Percentiles rank a stretch among this genome's conserved stretches.
These are phyloP conservation scores for Knoxdaviesia capensis DNA, from an alignment of 2,329 filamentous ascomycete species.

Conservation along the genomic window DNA sequence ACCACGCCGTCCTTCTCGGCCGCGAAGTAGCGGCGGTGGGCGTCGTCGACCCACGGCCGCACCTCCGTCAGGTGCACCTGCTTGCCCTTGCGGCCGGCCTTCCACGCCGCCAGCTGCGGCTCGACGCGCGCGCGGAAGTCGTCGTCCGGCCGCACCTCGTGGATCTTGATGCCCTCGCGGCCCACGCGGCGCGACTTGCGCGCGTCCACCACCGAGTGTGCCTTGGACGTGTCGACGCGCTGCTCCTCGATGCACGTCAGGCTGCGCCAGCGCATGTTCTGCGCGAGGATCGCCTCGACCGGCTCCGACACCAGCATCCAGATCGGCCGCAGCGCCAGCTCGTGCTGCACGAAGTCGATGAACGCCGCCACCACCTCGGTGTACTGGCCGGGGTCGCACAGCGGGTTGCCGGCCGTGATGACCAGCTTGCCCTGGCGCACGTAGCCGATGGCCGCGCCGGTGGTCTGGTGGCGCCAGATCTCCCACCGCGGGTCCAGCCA, in stretches of 20 bases:
- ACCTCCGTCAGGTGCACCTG: conserved; percentile 87
- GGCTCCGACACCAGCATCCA: conserved; percentile 77
- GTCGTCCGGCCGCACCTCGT: conserved; percentile 47
- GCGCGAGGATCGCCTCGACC: conserved; percentile 60
- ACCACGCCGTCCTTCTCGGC: conserved; percentile 57
- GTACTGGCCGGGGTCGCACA: conserved; percentile 66
- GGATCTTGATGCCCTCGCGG: conserved; percentile 65
- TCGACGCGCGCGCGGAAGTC: conserved; percentile 53
- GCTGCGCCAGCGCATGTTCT: conserved; percentile 69
- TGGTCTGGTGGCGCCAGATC: conserved; percentile 63
- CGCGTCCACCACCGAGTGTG: conserved; percentile 37
- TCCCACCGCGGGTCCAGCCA: conserved; percentile 82
- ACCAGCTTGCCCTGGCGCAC: conserved; percentile 58
- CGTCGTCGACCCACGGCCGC: conserved; percentile 66
- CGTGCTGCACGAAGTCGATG: conserved; percentile 52
- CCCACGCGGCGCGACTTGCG: conserved; percentile 67
- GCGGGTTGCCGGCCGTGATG: conserved; percentile 71
- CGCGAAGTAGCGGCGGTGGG: conserved; percentile 72
- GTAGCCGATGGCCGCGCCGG: conserved; percentile 71
- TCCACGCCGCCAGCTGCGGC: conserved; percentile 59
- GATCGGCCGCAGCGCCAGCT: conserved; percentile 52
- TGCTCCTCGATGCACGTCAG: conserved; percentile 80
- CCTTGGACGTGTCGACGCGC: conserved; percentile 51
- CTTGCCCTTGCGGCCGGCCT: conserved; percentile 54
- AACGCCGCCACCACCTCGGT: conserved; percentile 53